A percentile compares a stretch with the other conserved stretches of the same genome.
Conservation (phyloP, 2,329 filamentous ascomycete genomes). For the Sclerotinia subarctica region DNA sequence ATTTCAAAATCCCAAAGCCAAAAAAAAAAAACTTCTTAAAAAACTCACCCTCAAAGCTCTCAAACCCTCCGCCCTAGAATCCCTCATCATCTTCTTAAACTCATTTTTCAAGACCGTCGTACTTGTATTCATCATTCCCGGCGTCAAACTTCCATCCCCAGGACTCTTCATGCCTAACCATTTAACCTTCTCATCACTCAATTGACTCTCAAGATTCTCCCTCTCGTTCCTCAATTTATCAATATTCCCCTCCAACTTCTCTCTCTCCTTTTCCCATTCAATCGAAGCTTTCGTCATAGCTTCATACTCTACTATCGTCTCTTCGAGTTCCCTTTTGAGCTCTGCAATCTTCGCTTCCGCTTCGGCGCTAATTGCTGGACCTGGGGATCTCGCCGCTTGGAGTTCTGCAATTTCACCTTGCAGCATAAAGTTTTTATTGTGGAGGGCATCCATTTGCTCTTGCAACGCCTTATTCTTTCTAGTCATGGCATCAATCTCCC, state of each 20-base stretch:
- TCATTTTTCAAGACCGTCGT: conserved; percentile 68
- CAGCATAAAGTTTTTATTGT: conserved; percentile 17
- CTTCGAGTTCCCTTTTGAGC: conserved; percentile 63
- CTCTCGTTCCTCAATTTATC: conserved; percentile 62
- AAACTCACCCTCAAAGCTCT: conserved; percentile 60
- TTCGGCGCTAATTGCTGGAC: conserved; percentile 27
- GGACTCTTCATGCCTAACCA: conserved; percentile 61
- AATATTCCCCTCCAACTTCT: conserved; percentile 59
- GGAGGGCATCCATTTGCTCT: conserved; percentile 34
- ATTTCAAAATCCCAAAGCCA: conserved; percentile 13
- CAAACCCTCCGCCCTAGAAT: conserved; percentile 63
- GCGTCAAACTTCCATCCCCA: conserved; percentile 38
- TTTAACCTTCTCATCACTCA: conserved; percentile 65
- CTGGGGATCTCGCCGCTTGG: conserved; percentile 10
- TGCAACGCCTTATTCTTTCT: conserved; percentile 42
- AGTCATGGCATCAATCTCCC: conserved; percentile 55
- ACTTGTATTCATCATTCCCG: conserved; percentile 47
- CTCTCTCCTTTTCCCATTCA: conserved; percentile 68
- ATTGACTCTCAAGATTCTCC: conserved; percentile 59
- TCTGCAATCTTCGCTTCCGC: conserved; percentile 43
- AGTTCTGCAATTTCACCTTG: conserved; percentile 20
- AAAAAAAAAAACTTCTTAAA: background rate
- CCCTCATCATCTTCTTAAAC: conserved; percentile 79
- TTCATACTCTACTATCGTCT: conserved; percentile 68
- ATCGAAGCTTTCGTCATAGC: conserved; percentile 66